Evolutionary conservation across 2,329 filamentous ascomycete genomes (phyloP), one percentile per base, ranked within the genome.

Genomic region (Rosellinia necatrix): DNA sequence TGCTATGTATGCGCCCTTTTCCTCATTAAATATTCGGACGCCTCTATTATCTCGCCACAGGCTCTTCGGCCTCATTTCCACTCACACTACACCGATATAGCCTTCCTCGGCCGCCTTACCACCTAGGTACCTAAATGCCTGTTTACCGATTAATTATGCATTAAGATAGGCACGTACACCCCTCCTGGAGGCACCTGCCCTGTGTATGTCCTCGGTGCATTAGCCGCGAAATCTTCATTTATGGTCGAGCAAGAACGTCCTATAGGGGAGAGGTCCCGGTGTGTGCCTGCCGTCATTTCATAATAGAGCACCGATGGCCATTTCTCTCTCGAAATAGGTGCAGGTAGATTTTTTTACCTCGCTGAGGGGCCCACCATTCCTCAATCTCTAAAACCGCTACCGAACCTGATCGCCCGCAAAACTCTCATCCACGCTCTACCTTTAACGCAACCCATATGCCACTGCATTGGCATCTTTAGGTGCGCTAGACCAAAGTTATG

Each of bases 401-500:
- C 27, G 6, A 30, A 17, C 10, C 4, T 43, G 15, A 13, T 22
- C 35, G 9, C 24, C 41, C 19, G 22, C 25, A 22, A n/a, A n/a
- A n/a, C n/a, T n/a, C n/a, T 34, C 6, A 22, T 32, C 10, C 21
- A 2, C 32, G n/a, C 24, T 24, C 15, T 21, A 19, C 22, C 6
- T 21, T 34, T 29, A 6, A 27, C 41, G 15, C 6, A 21, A 29
- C 15, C 17, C n/a, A n/a, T n/a, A n/a, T n/a, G n/a, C 21, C 12
- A n/a, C 4, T 17, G 19, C 21, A 17, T 13, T 3, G 7, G 34
- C 24, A 29, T 37, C 12, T 3, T 17, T 4, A 10, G 25, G 3
- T 13, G 17, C 13, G 25, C 2, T 24, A 43, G 17, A 15, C 22
- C 13, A 22, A 21, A 40, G 48, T 19, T 22, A 65, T 66, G 65